A percentile compares a stretch with the other conserved stretches of the same genome.
phyloP scores from a whole-genome alignment of 257 asterid species.

The Nicotiana noctiflora region DNA sequence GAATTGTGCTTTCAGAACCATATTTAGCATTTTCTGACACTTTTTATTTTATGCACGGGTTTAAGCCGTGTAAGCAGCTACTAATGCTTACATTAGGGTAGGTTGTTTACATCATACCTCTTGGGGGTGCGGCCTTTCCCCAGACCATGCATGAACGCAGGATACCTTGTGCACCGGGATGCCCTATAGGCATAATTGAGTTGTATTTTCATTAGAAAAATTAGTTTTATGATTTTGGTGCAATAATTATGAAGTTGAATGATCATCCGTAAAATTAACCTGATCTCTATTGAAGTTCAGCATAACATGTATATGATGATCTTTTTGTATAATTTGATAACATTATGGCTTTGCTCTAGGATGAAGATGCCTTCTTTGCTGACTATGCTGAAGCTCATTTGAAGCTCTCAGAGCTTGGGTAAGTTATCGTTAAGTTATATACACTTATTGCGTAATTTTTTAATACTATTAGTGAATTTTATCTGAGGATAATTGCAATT shows the following conservation, averaged over 20 bases:
- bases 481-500: neutral
- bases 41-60: neutral
- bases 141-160: no score
- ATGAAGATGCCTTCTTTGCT: conserved; percentile 76
- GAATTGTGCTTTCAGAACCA: neutral
- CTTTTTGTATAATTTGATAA: neutral
- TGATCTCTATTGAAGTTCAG: neutral
- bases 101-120: no score
- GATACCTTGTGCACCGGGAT: no score
- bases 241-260: neutral
- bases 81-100: no score
- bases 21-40: neutral
- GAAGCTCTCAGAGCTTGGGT: conserved; percentile 89
- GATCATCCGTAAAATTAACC: neutral
- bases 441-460: neutral
- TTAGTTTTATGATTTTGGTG: neutral
- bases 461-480: neutral
- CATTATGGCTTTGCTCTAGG: conserved; percentile 26
- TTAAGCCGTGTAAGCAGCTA: no score
- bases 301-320: neutral
- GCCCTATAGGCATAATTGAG: neutral
- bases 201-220: neutral
- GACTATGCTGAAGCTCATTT: conserved; percentile 79
- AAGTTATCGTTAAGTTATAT: conserved; percentile 1
- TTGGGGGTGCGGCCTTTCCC: no score